Base-by-base conservation (phyloP, 352 stramenopile genomes). In the Phytophthora syringae region DNA sequence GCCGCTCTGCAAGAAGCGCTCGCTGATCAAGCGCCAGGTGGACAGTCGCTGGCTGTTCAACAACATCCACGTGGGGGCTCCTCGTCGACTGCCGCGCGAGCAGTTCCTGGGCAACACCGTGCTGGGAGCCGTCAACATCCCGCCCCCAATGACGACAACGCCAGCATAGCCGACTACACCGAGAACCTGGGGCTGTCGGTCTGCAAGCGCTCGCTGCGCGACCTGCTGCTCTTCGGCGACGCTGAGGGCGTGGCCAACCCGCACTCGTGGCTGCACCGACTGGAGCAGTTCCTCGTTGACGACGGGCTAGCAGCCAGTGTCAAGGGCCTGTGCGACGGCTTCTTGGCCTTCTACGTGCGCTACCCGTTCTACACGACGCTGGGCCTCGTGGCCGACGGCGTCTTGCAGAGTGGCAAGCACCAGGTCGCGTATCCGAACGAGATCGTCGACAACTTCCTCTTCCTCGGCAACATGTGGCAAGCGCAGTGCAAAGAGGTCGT, bases 401-500 rank as follows among this genome's bases (percentile, higher is more conserved):
- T 77, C 36, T 36, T 79, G 27, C 57, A 80, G 30, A 64, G 69
- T 5, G 68, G 76, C 7, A 9, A 45, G 36, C 52, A 80, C 52
- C 70, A 77, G n/a, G 70, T 90, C 49, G 80, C 70, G 21, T 93
- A 89, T 37, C 84, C 84, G n/a, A 89, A 89, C 53, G 84, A 93
- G 40, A 84, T 93, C 54, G 24, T 88, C 40, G 67, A 80, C 13
- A 67, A 72, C 37, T 88, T 90, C 27, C 59, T 93, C 30, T 93
- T 86, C 52, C 67, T 93, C 16, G 84, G 84, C 24, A 93, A 91
- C 54, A 86, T 86, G 78, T 91, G 82, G 82, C 84, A 93, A 30
- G 84, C 84, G 24, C 70, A 77, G 47, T 88, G 66, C 7, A 61
- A 72, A 20, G 61, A 83, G 34, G 74, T 93, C 2, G 60, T 93